A percentile compares a stretch with the other conserved stretches of the same genome.
These are phyloP conservation scores for Myxozyma udenii DNA, from an alignment of 805 yeast genomes.

Conservation along the genomic window DNA sequence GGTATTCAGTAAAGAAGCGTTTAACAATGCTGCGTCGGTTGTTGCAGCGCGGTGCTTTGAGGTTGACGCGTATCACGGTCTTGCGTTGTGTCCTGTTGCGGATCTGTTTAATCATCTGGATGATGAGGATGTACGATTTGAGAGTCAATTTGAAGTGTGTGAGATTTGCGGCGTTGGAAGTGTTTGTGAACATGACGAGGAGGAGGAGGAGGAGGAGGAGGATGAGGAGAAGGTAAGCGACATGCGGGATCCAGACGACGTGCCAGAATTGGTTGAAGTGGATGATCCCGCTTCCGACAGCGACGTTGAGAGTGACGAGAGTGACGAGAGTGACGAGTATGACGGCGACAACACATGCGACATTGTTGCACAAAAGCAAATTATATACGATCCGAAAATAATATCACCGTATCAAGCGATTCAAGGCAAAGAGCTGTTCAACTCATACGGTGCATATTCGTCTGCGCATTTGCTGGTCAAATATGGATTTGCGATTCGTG, in stretches of 20 bases:
- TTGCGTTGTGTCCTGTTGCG: slow-evolving; percentile 85
- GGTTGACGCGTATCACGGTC: slow-evolving; percentile 69
- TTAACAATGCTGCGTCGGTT: slow-evolving; percentile 52
- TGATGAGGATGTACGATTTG: slow-evolving; percentile 62
- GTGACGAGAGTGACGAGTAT: background rate
- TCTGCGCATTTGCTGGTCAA: slow-evolving; percentile 65
- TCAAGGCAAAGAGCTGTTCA: slow-evolving; percentile 62
- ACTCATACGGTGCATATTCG: slow-evolving; percentile 74
- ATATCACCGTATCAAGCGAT: background rate
- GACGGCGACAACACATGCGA: slow-evolving; percentile 57
- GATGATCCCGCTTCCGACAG: background rate
- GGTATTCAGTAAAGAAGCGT: slow-evolving; percentile 30
- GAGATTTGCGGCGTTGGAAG: slow-evolving; percentile 40
- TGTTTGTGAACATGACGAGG: slow-evolving; percentile 31
- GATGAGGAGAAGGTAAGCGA: slow-evolving; percentile 32
- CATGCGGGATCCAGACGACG: slow-evolving; percentile 3
- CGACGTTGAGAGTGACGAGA: background rate
- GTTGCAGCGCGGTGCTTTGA: slow-evolving; percentile 79
- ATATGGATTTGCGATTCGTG: slow-evolving; percentile 69
- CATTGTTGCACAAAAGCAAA: slow-evolving; percentile 49
- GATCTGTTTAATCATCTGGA: slow-evolving; percentile 78
- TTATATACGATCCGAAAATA: slow-evolving; percentile 31
- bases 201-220: slow-evolving; percentile 30
- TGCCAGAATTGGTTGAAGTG: background rate
- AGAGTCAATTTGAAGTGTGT: slow-evolving; percentile 53